Evolutionary conservation across 2,329 filamentous ascomycete species (phyloP), one percentile per base, ranked within the genome.

Genomic region (Botrytis medusae): DNA sequence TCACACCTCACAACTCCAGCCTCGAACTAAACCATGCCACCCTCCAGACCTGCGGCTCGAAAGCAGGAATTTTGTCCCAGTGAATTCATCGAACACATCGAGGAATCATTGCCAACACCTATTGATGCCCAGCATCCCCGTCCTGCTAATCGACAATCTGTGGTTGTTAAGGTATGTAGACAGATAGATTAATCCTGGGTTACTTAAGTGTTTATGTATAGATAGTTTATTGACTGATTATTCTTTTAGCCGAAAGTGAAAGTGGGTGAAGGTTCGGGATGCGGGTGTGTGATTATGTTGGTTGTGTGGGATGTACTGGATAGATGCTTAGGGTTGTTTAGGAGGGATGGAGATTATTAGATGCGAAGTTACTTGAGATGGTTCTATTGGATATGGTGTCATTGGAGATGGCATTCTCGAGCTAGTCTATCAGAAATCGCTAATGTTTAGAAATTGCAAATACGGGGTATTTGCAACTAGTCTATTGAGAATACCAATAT

Each of bases 241-340:
- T 8, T 37, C 12, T n/a, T n/a, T 5, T 6, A 54, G 25, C 1
- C n/a, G 5, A 51, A 51, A 14, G 25, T 54, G 1, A n/a, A 54
- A 54, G 25, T 16, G 7, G 48, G 12, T 7, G 25, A n/a, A 7
- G 48, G 12, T 2, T 54, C 48, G 2, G 14, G 25, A 7, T 54
- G 48, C 14, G 48, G 48, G 14, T 54, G 48, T 54, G 12, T 54
- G 25, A 7, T 54, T 54, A 54, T 54, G 48, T 54, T n/a, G 48
- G 3, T 16, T n/a, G 2, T n/a, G 0, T n/a, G 0, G n/a, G 20
- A 7, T 54, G 0, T 54, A n/a, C 10, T 14, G 25, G n/a, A 12
- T 54, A n/a, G 48, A 51, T 51, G n/a, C 25, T n/a, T n/a, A 12
- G 46, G 22, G 48, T 6, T 51, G 0, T n/a, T 51, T 51, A n/a